Conservation (phyloP, 2,329 filamentous ascomycete species). For the Colletotrichum horii region DNA sequence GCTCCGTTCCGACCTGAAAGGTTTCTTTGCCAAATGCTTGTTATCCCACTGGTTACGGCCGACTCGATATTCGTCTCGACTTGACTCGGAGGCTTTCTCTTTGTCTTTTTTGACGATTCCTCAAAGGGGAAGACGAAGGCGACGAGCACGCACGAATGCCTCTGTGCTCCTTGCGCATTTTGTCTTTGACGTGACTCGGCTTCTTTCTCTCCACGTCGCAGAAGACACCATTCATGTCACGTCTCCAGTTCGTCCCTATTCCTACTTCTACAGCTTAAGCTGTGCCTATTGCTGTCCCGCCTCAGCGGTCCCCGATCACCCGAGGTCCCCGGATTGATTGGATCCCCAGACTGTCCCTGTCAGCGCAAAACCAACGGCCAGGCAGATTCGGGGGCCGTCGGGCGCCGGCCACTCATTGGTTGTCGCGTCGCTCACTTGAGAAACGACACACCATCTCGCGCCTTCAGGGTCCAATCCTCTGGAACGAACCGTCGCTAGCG, state of each 20-base stretch:
- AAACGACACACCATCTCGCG: background rate
- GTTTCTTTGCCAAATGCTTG: background rate
- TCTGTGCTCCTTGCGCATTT: background rate
- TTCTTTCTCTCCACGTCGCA: background rate
- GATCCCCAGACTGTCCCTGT: background rate
- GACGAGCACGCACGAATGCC: background rate
- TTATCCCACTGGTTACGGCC: background rate
- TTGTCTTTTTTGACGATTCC: background rate
- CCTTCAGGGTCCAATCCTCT: background rate
- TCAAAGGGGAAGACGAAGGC: background rate
- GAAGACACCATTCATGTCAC: background rate
- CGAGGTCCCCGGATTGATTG: background rate
- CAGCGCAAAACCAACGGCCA: background rate
- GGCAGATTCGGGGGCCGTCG: background rate
- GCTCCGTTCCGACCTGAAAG: background rate
- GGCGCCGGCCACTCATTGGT: background rate
- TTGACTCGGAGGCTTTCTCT: conserved; percentile 3
- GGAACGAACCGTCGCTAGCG: background rate
- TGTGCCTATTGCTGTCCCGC: background rate
- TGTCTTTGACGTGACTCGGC: background rate
- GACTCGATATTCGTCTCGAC: conserved; percentile 10
- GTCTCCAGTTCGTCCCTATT: conserved; percentile 7
- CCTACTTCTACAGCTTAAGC: background rate
- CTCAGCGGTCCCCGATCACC: background rate
- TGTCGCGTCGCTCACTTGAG: background rate